Base-by-base conservation (phyloP, 805 yeast genomes). In the Candida michaelii region DNA sequence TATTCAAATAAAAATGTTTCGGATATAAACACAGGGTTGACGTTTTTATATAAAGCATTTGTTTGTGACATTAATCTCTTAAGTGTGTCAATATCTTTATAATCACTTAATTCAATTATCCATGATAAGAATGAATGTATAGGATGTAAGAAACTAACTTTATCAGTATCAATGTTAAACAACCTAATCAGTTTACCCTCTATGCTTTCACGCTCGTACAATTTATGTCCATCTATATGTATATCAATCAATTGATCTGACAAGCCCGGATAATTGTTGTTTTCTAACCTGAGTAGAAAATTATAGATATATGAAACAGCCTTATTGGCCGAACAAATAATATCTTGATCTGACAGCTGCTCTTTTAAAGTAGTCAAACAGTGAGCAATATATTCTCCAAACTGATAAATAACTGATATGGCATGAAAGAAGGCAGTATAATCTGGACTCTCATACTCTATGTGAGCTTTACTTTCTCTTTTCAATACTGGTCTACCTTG, bases 381-480 rank as follows among this genome's bases (percentile, higher is more conserved):
- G 44, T 71, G 76, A 0, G 82, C 75, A 10, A 80, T 64, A 45
- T 67, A 66, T 45, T 80, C 85, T 0, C 77, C 74, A 50, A 80
- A 74, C 45, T 84, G 83, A 8, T 83, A 74, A 0, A 87, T 73
- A 3, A 82, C 85, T 41, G 86, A 82, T 45, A 82, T 62, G 1
- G 84, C 79, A 47, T 83, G 84, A 58, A 84, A 84, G 53, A 74
- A 83, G 2, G 80, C 76, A 1, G 83, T 76, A 71, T 90, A 93
- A 39, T 87, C 91, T 24, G 86, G 87, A 34, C 82, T 82, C 57
- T 91, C 99, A 58, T 85, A 93, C 57, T 90, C 97, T 8, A 91
- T 89, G 60, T 91, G 99, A 45, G 79, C 83, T 5, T 76, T 71
- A 3, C 80, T 79, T 55, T 89, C 96, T 45, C 98, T 73, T 47